Evolutionary conservation across 345 rosid species (phyloP), one percentile per base, ranked within the genome.

Genomic region (Pistacia vera): DNA sequence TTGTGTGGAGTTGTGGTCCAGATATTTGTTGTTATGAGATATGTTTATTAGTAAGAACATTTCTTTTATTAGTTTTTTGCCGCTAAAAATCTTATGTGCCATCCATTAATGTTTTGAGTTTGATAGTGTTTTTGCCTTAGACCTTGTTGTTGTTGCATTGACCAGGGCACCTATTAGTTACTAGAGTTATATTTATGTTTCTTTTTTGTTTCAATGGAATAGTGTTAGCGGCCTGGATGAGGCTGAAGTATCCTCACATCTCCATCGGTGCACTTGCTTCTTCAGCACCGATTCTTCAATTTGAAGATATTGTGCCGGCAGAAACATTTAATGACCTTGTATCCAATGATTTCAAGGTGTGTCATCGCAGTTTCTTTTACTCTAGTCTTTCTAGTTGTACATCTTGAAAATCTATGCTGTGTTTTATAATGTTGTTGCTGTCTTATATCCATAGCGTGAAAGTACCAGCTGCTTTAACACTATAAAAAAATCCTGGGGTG

Each of bases 221-320:
- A 95, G 98, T 95, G 99, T 81, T 95, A 68, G 99, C 99, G 2
- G 92, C 98, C 71, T 95, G 97, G 99, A 95, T 95, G 99, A 89
- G 98, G 85, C 84, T 95, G 10, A 95, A 95, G 83, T 95, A 95
- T 86, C 97, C 98, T 56, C 99, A 95, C 69, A 79, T 95, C 74
- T 90, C 97, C 0, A 81, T 93, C 46, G 99, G 98, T 66, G 97
- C 97, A 13, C 91, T 95, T 70, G 97, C 97, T 85, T 89, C 99
- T 5, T 95, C 97, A 0, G 98, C 99, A 4, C 98, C 99, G 0
- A 91, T 95, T 83, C 98, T 95, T 82, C 96, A 95, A 75, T 93
- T 95, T 44, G 97, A 95, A 79, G 87, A 95, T 85, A 82, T 95
- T 76, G 94, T 93, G 59, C 99, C 96, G 13, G 86, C 89, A 4